phyloP scores from a whole-genome alignment of 257 asterid species.

The Capsicum chinense region DNA sequence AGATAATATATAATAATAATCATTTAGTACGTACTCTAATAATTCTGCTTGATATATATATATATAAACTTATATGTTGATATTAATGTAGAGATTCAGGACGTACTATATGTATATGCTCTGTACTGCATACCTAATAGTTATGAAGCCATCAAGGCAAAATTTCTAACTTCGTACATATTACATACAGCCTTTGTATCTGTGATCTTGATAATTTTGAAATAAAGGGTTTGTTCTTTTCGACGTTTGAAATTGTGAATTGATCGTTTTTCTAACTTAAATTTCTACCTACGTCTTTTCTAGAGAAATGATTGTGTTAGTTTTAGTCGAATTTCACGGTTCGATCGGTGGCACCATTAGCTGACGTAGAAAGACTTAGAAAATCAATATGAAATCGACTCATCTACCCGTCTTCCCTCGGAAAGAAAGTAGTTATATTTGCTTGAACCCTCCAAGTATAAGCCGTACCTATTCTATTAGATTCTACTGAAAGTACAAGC shows the following conservation, averaged over 20 bases:
- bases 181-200: background rate
- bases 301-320: background rate
- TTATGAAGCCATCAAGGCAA: background rate
- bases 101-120: background rate
- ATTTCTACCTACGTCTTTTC: background rate
- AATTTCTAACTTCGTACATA: background rate
- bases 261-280: background rate
- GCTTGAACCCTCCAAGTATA: no score
- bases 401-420: no score
- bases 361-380: no score
- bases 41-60: background rate
- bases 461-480: no score
- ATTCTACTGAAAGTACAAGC: background rate
- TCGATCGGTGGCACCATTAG: no score
- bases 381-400: no score
- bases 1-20: conserved; percentile 35
- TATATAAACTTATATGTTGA: background rate
- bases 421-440: no score
- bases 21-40: no score
- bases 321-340: no score
- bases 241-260: background rate
- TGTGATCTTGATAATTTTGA: background rate
- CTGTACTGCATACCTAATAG: background rate
- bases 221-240: background rate
- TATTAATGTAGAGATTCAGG: background rate